Percentiles rank a stretch among this genome's conserved stretches.
Conservation (phyloP, 1,139 yeast genomes). For the Kodamaea suecica region DNA sequence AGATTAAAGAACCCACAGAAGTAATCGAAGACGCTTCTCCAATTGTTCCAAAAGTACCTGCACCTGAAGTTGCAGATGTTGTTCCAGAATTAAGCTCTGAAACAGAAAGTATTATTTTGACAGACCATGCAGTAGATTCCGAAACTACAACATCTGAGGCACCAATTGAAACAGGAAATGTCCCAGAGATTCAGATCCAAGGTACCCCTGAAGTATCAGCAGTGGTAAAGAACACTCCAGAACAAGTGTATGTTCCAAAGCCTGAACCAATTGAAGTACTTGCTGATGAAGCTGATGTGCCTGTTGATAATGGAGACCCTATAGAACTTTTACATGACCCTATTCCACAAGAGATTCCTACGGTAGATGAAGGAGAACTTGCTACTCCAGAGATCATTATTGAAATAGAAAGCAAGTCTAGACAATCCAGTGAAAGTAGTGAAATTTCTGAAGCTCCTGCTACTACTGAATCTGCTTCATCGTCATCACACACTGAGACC, state of each 20-base stretch:
- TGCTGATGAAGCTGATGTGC: constrained; percentile 8
- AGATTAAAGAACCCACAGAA: constrained; percentile 3
- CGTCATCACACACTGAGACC: neutral
- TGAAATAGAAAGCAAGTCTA: constrained; percentile 1
- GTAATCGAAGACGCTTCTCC: constrained; percentile 2
- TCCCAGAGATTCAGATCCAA: no score
- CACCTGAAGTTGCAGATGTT: constrained; percentile 7
- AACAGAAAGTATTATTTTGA: no score
- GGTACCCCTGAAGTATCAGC: constrained; percentile 15
- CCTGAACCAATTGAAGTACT: neutral
- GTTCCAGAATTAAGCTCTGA: no score
- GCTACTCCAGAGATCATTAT: constrained; percentile 5
- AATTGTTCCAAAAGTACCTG: constrained; percentile 6
- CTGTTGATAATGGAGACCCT: constrained; percentile 2
- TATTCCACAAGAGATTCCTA: neutral
- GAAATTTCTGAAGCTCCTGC: no score
- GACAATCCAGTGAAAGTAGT: no score
- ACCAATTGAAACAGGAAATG: no score
- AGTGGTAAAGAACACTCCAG: no score
- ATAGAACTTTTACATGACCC: neutral
- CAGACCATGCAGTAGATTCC: no score
- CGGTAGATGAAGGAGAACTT: constrained; percentile 1
- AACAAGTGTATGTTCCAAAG: no score
- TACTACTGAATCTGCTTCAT: no score
- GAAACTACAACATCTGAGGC: no score